phyloP scores from a whole-genome alignment of 441 rosid genomes.

The Brassica balearica region DNA sequence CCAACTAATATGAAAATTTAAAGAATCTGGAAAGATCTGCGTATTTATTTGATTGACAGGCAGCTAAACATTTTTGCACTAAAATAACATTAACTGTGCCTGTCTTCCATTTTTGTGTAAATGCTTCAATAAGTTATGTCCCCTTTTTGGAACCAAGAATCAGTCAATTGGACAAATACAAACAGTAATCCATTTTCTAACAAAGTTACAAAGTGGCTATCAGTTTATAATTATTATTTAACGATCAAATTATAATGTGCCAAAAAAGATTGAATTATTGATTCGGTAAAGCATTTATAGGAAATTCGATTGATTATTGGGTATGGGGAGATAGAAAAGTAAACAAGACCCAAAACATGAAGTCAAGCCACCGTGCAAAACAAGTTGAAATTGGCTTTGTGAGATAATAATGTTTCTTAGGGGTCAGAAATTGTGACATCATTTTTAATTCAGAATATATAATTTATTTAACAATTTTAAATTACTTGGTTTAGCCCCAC shows the following conservation, averaged over 20 bases:
- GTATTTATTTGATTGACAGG: conserved; percentile 30
- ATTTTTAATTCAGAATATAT: neutral
- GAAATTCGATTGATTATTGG: conserved; percentile 21
- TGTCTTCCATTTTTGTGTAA: conserved; percentile 40
- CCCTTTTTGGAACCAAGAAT: conserved; percentile 38
- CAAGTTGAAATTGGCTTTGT: conserved; percentile 43
- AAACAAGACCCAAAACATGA: conserved; percentile 30
- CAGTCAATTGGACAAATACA: conserved; percentile 32
- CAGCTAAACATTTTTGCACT: conserved; percentile 36
- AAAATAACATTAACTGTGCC: conserved; percentile 36
- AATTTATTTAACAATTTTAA: neutral
- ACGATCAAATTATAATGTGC: conserved; percentile 18
- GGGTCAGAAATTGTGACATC: conserved; percentile 14
- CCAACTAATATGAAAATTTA: neutral
- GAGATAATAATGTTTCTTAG: conserved; percentile 11
- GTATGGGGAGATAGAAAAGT: conserved; percentile 23
- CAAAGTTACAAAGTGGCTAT: conserved; percentile 29
- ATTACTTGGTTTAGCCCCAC: conserved; percentile 38
- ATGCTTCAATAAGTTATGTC: conserved; percentile 32
- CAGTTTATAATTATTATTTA: conserved; percentile 13
- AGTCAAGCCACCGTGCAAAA: conserved; percentile 53
- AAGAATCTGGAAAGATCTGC: neutral
- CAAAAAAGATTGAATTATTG: conserved; percentile 19
- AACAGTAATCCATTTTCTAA: conserved; percentile 4
- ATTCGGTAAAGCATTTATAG: neutral